A percentile compares a stretch with the other conserved stretches of the same genome.
These are phyloP conservation scores for Boletus rubroflammeus DNA, from an alignment of 768 basidiomycete species.

Conservation along the genomic window DNA sequence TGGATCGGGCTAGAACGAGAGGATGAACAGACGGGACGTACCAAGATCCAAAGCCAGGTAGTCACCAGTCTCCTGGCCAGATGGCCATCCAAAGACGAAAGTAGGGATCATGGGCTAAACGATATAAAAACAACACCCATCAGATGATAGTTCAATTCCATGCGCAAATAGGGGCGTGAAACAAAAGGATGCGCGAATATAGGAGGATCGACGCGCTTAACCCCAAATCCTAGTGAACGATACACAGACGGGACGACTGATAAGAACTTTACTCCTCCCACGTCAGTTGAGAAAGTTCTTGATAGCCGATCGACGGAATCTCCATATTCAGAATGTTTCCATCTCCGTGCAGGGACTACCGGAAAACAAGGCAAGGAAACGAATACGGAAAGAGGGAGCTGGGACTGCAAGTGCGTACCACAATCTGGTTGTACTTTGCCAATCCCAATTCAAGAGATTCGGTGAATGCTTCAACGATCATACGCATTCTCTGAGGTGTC, in stretches of 20 bases:
- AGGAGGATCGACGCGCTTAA: background rate
- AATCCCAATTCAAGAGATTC: slow-evolving; percentile 88
- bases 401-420: slow-evolving; percentile 58
- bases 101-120: slow-evolving; percentile 92
- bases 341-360: background rate
- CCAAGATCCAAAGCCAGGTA: slow-evolving; percentile 89
- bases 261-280: background rate
- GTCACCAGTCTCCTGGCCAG: slow-evolving; percentile 83
- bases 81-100: slow-evolving; percentile 94
- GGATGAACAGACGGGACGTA: slow-evolving; percentile 33
- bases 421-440: slow-evolving; percentile 75
- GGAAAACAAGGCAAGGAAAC: slow-evolving; percentile 3
- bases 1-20: background rate
- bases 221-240: background rate
- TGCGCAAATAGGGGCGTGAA: slow-evolving; percentile 1
- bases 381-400: background rate
- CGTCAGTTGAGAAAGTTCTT: background rate
- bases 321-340: background rate
- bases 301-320: background rate
- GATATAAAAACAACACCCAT: slow-evolving; percentile 2
- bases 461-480: slow-evolving; percentile 95
- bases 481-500: slow-evolving; percentile 89
- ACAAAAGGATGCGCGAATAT: background rate
- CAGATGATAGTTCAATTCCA: slow-evolving; percentile 5
- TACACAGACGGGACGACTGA: background rate